Evolutionary conservation across 805 yeast species (phyloP), one percentile per base, ranked within the genome.

Genomic region (Grigorovia jiainica): DNA sequence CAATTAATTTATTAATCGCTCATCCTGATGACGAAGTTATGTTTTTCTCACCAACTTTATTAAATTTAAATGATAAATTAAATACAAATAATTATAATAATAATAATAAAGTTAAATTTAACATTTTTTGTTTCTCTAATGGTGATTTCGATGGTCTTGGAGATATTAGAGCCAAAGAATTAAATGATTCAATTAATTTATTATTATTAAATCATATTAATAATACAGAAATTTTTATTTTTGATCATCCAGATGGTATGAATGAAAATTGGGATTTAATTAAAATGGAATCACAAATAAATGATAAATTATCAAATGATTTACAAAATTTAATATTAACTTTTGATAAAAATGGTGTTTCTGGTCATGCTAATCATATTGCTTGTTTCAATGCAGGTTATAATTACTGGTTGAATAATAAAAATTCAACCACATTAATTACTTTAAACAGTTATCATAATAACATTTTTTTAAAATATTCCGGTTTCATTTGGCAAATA

Each of bases 1-100:
- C 38, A 6, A 29, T 40, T 10, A 40, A 23, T 7, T 29, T 80
- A 36, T 64, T 90, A 10, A 79, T 87, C 33, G 96, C 95, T 0
- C 99, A 92, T 61, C 99, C 99, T 0, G 99, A 92, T 61, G 99
- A 92, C 60, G 99, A 92, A 63, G 89, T 87, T 40, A 92, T 92
- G 98, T 92, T 92, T 62, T 92, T 92, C 54, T 77, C 87, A 1
- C 98, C 98, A 0, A 68, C 58, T 9, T 38, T 60, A 17, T 36
- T 57, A 24, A 54, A 57, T 25, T 42, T 59, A 30, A 45, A 59
- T 40, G 33, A 29, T 3, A 17, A 40, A 17, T 39, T 55, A 17
- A 46, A 51, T 2, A 8, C 21, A 4, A n/a, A 39, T 21, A 15
- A n/a, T n/a, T n/a, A n/a, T n/a, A n/a, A n/a, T n/a, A n/a, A n/a